These are phyloP conservation scores for Meyerozyma smithsonii DNA, from an alignment of 1,139 yeast species.

Conservation along the genomic window DNA sequence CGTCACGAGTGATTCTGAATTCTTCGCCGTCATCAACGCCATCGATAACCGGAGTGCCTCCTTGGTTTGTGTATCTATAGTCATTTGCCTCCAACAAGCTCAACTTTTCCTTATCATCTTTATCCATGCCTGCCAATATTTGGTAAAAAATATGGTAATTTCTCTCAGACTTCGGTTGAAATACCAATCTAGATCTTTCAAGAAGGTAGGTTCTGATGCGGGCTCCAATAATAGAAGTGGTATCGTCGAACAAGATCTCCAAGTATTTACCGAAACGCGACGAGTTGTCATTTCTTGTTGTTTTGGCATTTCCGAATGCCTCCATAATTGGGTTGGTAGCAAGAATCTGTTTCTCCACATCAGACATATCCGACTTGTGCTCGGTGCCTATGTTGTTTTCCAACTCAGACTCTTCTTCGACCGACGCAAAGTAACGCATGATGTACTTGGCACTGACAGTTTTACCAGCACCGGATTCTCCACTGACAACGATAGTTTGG, in stretches of 20 bases:
- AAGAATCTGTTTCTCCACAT: conserved; percentile 88
- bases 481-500: conserved; percentile 95
- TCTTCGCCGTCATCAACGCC: conserved; percentile 83
- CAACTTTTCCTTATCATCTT: conserved; percentile 52
- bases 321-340: conserved; percentile 99
- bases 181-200: conserved; percentile 91
- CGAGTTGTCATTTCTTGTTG: conserved; percentile 95
- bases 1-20: conserved; percentile 67
- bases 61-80: conserved; percentile 84
- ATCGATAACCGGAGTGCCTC: conserved; percentile 67
- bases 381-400: conserved; percentile 33
- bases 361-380: conserved; percentile 71
- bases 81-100: conserved; percentile 63
- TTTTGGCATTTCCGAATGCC: conserved; percentile 97
- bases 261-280: conserved; percentile 95
- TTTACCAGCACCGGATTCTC: conserved; percentile 99
- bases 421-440: conserved; percentile 96
- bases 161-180: conserved; percentile 85
- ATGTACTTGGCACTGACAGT: conserved; percentile 96
- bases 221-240: conserved; percentile 86
- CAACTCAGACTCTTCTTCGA: conserved; percentile 57
- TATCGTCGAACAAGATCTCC: conserved; percentile 77
- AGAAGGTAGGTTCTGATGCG: conserved; percentile 86
- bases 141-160: conserved; percentile 96
- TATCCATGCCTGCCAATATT: conserved; percentile 70